Percentiles rank a stretch among this genome's conserved stretches.
Conservation (phyloP, 352 stramenopile genomes). For the Phytopythium chamaehyphon region DNA sequence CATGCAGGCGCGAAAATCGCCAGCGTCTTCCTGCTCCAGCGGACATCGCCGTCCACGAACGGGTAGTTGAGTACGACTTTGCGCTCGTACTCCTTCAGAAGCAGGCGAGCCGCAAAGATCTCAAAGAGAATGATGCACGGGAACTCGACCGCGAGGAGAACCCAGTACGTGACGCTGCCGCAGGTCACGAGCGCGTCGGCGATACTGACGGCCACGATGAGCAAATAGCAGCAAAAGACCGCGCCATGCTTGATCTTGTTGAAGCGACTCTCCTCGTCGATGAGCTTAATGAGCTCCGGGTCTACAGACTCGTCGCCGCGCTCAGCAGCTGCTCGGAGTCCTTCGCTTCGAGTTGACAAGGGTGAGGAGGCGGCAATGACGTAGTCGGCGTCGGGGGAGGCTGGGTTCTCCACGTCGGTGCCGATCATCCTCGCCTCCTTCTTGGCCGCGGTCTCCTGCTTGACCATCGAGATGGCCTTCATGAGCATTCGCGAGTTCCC, state of each 20-base stretch:
- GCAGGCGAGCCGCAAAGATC: slow-evolving; percentile 12
- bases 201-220: slow-evolving; percentile 24
- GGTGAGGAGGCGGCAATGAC: neutral
- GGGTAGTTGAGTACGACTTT: slow-evolving; percentile 37
- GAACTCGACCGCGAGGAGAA: slow-evolving; percentile 38
- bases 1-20: slow-evolving; percentile 33
- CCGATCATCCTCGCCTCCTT: slow-evolving; percentile 18
- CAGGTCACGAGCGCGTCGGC: slow-evolving; percentile 22
- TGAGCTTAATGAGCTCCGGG: slow-evolving; percentile 2
- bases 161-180: slow-evolving; percentile 38
- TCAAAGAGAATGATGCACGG: slow-evolving; percentile 47
- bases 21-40: slow-evolving; percentile 37
- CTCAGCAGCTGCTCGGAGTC: neutral
- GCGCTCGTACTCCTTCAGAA: slow-evolving; percentile 26
- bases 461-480: slow-evolving; percentile 23
- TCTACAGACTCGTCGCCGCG: neutral
- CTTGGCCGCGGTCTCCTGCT: slow-evolving; percentile 30
- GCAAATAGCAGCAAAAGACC: slow-evolving; percentile 32
- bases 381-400: neutral
- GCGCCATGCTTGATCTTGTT: slow-evolving; percentile 25
- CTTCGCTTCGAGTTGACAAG: neutral
- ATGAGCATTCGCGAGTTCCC: slow-evolving; percentile 24
- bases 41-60: slow-evolving; percentile 34
- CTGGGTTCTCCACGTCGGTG: neutral
- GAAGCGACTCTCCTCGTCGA: slow-evolving; percentile 23